Base-by-base conservation (phyloP, 306 rosid species). In the Elaeagnus macrophylla region DNA sequence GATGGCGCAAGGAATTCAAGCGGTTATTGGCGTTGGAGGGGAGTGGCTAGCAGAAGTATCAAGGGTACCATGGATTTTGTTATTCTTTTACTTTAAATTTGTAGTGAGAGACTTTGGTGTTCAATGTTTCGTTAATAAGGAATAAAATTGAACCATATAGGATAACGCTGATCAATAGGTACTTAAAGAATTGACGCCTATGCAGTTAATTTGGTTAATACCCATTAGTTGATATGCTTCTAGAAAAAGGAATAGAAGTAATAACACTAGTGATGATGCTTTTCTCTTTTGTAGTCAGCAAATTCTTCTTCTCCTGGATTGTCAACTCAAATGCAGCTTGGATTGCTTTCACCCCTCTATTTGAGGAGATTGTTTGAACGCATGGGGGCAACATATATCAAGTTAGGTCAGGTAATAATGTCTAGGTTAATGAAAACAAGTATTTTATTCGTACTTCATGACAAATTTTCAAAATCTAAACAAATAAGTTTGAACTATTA, bases 311-410 rank as follows among this genome's bases (percentile, higher is more conserved):
- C 81, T 51, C 41, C 81, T 51, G 82, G 88, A 57, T 66, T 84
- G 67, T 83, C 83, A 6, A 68, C 76, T 51, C 87, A 86, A 67
- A 0, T 80, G 76, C 96, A 82, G 83, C 85, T 77, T 74, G 94
- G 96, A 65, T 66, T 82, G 65, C 61, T 86, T 45, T 82, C 97
- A 41, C 96, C 97, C 39, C 35, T 75, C 67, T 84, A 91, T 67
- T 60, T 91, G 80, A 84, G 97, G 73, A 82, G 77, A 62, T 66
- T 86, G 65, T 86, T 91, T 45, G 97, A 91, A 73, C 93, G 96
- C 64, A 75, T 91, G 89, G 97, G 96, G 7, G 96, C 96, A 62
- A 86, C 96, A 37, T 91, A 91, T 75, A 73, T 91, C 73, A 91
- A 86, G 67, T 65, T 91, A 65, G 97, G 97, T 41, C 97, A 91